Base-by-base conservation (phyloP, 2,329 filamentous ascomycete species). In the Trichophaea hybrida region DNA sequence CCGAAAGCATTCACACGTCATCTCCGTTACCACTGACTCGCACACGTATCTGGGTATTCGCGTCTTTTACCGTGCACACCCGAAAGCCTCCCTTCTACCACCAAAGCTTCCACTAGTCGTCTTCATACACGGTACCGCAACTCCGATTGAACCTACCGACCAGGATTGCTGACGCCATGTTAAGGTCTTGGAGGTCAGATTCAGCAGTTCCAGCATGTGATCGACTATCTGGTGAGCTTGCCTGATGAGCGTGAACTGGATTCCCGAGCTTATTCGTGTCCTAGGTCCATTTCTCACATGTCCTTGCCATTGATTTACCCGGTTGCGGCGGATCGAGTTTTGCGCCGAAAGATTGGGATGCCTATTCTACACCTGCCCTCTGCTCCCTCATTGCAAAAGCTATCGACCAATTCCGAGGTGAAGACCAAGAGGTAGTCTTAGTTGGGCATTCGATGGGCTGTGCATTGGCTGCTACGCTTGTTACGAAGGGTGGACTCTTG, bases 371-470 rank as follows among this genome's bases (percentile, higher is more conserved):
- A 0, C 80, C 88, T 44, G 82, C 86, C 1, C 75, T 97, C 31
- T 81, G 80, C 3, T 84, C 88, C 66, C 75, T 98, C 8, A 75
- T 96, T 12, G 83, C 83, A 59, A 78, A 76, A 1, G 80, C 88
- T 35, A 89, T 97, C 61, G 79, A 88, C 43, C 78, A 82, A 50
- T 80, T 91, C 69, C 78, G 77, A 48, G 76, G 80, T 38, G 74
- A 76, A 15, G 76, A 75, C 0, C 89, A 95, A 71, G 80, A 82
- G 2, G 79, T 95, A 12, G 78, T 96, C 17, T 72, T 96, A 34
- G 80, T 97, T 61, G 88, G 84, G 1, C 93, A 98, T 69, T 95
- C 88, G 70, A 85, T 96, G 80, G 93, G 93, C 5, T 89, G 86
- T 60, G 86, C 86, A 2, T 75, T 96, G 17, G 81, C 84, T 5